Evolutionary conservation across 352 stramenopile genomes (phyloP), one percentile per base, ranked within the genome.

Genomic region (Blastocystis sp.): DNA sequence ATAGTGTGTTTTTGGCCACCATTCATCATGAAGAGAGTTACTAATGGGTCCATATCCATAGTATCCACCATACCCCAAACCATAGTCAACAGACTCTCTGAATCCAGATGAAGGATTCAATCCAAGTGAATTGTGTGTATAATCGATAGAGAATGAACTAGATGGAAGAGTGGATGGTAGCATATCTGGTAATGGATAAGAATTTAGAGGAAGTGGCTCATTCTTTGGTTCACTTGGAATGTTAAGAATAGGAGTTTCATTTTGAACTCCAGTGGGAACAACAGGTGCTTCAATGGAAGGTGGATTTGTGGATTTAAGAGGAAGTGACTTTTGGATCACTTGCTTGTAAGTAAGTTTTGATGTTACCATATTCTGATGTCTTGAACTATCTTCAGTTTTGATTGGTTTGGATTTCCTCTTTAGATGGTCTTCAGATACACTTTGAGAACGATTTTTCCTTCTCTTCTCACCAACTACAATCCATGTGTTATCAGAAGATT

Each of bases 1-100:
- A 42, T 83, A 83, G 16, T 83, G 46, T 11, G 71, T 61, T 63
- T 83, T 83, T 16, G 71, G 71, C 43, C 46, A 66, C 46, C 49
- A 83, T 16, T 29, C 37, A 7, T 27, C 24, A 19, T 29, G 37
- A 54, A 52, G 56, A 0, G 65, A 32, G 29, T 73, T 43, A 43
- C 46, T 43, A 73, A 73, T 51, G n/a, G 32, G 29, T 54, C 65
- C 65, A 77, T 54, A 77, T 56, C 65, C 65, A 51, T 77, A 46
- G 19, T 51, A 42, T 19, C 56, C 32, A 21, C 1, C 16, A 29
- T 77, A 77, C 16, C 43, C 65, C 11, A 57, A 24, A 56, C 56
- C 37, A 24, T 54, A 54, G 7, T 77, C 56, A 32, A 32, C 7
- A 37, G n/a, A 19, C n/a, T 77, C 65, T 6, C 32, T 3, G 37